Base-by-base conservation (phyloP, 73 alveolate species). In the Paramecium sexaurelia region DNA sequence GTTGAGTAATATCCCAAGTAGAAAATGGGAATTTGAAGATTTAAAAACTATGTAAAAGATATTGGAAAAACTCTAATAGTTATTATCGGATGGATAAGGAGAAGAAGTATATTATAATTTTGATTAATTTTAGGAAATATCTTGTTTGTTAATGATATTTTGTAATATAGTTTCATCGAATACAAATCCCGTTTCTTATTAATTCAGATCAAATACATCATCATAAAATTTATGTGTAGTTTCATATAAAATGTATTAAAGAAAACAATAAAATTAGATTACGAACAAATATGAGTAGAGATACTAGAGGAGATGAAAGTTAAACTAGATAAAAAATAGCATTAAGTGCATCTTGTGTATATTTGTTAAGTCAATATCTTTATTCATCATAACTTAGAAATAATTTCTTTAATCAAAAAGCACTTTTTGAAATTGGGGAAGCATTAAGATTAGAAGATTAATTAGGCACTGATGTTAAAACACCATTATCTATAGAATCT, bases 1-100 rank as follows among this genome's bases (percentile, higher is more conserved):
- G 35, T 20, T 73, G 35, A 10, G 32, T 3, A 73, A 73, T 29
- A 73, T 73, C 0, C 57, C 87, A 73, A 35, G 39, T 73, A 17
- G 45, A 5, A 73, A 73, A 73, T 73, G 87, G 87, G 87, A 73
- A 35, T 35, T 73, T 20, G 87, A 73, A 5, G 87, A 73, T 73
- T 19, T 37, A 5, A 73, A 73, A 73, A 73, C n/a, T 37, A 73
- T 73, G 87, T n/a, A 35, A 29, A 73, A 37, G 27, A 41, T 73
- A 15, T 73, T 73, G 11, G 55, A 73, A 19, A 32, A 73, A 73
- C 8, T 73, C 1, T 27, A 37, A 17, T 8, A 27, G 15, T 73
- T 73, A 73, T 73, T 73, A 20, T 24, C 55, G 35, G 87, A 73
- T 73, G 87, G 87, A 20, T 37, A 35, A 32, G 87, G 87, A 20